Percentiles rank a stretch among this genome's conserved stretches.
Conservation (phyloP, 2,329 filamentous ascomycete genomes). For the Bisporella sp. region DNA sequence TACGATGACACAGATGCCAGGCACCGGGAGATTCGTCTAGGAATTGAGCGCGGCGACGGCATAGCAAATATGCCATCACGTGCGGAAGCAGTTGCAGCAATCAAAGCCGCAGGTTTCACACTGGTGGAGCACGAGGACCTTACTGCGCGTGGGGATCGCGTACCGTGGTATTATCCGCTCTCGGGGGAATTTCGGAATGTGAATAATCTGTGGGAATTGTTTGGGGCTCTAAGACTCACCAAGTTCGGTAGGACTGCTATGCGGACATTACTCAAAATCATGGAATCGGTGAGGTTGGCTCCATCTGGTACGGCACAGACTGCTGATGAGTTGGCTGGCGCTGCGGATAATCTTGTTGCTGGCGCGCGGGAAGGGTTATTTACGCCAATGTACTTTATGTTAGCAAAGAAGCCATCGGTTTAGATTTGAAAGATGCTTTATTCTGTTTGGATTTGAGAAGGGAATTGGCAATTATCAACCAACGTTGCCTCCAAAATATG, state of each 20-base stretch:
- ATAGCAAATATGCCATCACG: conserved; percentile 98
- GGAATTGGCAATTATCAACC: no score
- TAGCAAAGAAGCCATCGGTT: conserved; percentile 69
- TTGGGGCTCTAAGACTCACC: conserved; percentile 86
- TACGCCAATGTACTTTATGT: conserved; percentile 97
- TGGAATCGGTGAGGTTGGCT: conserved; percentile 73
- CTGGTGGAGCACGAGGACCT: conserved; percentile 83
- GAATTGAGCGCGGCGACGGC: conserved; percentile 92
- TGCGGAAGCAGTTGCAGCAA: conserved; percentile 73
- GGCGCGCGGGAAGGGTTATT: conserved; percentile 88
- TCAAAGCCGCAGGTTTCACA: conserved; percentile 84
- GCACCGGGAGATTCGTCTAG: conserved; percentile 90
- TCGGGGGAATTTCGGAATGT: conserved; percentile 77
- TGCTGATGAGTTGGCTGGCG: conserved; percentile 75
- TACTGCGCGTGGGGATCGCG: conserved; percentile 66
- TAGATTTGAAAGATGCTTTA: no score
- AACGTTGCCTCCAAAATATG: no score
- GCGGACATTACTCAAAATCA: conserved; percentile 69
- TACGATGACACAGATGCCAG: conserved; percentile 87
- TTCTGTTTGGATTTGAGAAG: no score
- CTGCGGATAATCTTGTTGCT: conserved; percentile 78
- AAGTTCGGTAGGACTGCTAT: conserved; percentile 69
- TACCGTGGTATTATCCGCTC: conserved; percentile 93
- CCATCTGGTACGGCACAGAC: conserved; percentile 89
- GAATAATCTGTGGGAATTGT: conserved; percentile 72